These are phyloP conservation scores for Exidia glandulosa DNA, from an alignment of 768 basidiomycete genomes.

Conservation along the genomic window DNA sequence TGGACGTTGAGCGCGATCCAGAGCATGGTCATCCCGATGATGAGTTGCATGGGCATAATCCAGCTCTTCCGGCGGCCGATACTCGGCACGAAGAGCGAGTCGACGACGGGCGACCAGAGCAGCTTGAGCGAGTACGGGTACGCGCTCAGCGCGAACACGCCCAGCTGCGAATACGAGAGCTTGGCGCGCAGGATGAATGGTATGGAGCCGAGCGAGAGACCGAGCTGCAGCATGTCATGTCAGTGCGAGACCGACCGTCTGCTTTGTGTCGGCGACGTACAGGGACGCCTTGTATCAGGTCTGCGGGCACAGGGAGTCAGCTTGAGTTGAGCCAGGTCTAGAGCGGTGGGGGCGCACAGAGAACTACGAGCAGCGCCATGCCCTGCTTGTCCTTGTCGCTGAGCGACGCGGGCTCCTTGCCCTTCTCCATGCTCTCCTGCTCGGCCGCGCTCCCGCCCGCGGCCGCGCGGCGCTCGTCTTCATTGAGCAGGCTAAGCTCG, in stretches of 20 bases:
- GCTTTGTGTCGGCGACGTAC: conserved; percentile 34
- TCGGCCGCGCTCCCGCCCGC: background rate
- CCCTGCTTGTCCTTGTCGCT: conserved; percentile 71
- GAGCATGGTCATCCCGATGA: conserved; percentile 77
- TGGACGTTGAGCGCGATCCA: conserved; percentile 67
- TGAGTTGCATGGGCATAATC: conserved; percentile 95
- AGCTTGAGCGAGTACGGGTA: conserved; percentile 97
- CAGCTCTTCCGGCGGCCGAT: conserved; percentile 95
- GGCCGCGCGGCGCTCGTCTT: background rate
- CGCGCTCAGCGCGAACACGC: conserved; percentile 82
- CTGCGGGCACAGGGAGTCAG: conserved; percentile 18
- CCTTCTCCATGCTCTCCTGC: conserved; percentile 5
- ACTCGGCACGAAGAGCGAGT: conserved; percentile 71
- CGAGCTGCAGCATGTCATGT: conserved; percentile 37
- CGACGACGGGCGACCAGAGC: conserved; percentile 95
- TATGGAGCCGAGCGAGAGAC: conserved; percentile 88
- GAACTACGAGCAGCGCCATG: conserved; percentile 72
- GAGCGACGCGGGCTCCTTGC: conserved; percentile 23
- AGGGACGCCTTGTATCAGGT: conserved; percentile 70
- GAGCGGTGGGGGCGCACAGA: conserved; percentile 51
- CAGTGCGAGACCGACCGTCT: background rate
- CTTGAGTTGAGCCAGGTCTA: conserved; percentile 3
- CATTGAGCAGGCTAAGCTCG: conserved; percentile 6
- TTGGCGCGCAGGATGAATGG: conserved; percentile 94
- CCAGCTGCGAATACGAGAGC: conserved; percentile 93